Conservation (phyloP, 192 early-diverging fungal species). For the Phycomyces nitens region DNA sequence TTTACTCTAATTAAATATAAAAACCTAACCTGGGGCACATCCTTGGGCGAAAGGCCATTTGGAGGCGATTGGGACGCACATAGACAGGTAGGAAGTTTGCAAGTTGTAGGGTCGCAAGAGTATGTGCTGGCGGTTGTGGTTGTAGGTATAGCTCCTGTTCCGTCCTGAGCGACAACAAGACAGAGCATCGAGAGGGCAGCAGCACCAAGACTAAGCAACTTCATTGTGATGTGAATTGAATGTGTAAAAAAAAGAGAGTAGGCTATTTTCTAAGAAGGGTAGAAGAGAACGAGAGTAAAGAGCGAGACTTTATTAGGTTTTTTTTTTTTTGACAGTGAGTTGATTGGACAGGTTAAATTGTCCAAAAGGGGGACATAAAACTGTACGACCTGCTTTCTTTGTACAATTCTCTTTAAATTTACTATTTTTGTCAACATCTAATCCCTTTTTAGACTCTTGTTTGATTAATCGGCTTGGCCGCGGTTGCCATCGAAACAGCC, state of each 20-base stretch:
- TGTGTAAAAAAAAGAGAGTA: background rate
- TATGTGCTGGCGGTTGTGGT: slow-evolving; percentile 4
- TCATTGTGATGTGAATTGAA: slow-evolving; percentile 7
- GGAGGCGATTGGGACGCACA: slow-evolving; percentile 49
- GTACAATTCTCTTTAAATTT: too few relatives aligned
- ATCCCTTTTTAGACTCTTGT: too few relatives aligned
- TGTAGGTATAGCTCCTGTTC: background rate
- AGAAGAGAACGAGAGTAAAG: background rate
- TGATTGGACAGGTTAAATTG: too few relatives aligned
- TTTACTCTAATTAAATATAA: too few relatives aligned
- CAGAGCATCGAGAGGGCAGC: slow-evolving; percentile 7
- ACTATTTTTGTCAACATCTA: too few relatives aligned
- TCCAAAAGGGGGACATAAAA: too few relatives aligned
- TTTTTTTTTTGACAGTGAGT: background rate
- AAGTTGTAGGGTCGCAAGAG: slow-evolving; percentile 45
- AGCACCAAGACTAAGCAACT: slow-evolving; percentile 13
- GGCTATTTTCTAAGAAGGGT: background rate
- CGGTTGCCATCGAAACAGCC: too few relatives aligned
- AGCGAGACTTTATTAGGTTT: background rate
- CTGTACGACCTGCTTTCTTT: too few relatives aligned
- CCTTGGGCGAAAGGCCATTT: slow-evolving; percentile 41
- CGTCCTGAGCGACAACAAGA: slow-evolving; percentile 12
- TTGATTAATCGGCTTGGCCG: too few relatives aligned
- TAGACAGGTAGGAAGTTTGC: slow-evolving; percentile 48
- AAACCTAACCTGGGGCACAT: slow-evolving; percentile 51